A percentile compares a stretch with the other conserved stretches of the same genome.
Evolutionary conservation across 1,284 basidiomycete genomes (phyloP).

Genomic region (Ganoderma boninense): DNA sequence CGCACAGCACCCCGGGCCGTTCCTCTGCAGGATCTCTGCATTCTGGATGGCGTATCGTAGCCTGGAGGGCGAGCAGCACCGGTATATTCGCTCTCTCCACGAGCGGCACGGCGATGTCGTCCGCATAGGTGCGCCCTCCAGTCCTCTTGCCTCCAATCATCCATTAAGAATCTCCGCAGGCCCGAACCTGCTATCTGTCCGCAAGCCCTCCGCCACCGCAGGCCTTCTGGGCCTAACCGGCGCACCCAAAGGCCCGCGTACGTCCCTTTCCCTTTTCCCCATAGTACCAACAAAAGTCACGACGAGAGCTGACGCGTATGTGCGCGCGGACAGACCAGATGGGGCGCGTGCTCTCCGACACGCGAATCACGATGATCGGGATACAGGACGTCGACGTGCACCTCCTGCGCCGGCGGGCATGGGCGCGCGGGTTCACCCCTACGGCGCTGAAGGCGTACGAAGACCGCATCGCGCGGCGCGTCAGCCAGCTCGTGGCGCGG

Average conservation of each 20-base stretch:
- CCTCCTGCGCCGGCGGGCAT: conserved; percentile 33
- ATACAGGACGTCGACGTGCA: conserved; percentile 29
- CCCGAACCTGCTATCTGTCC: conserved; percentile 41
- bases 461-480: conserved; percentile 29
- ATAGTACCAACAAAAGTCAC: too few relatives aligned
- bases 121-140: conserved; percentile 35
- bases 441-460: conserved; percentile 36
- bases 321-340: not conserved
- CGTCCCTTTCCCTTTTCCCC: conserved; percentile 5
- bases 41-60: conserved; percentile 33
- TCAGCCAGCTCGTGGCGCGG: conserved; percentile 31
- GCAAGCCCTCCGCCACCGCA: conserved; percentile 28
- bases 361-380: conserved; percentile 20
- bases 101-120: conserved; percentile 42
- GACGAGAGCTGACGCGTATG: not conserved
- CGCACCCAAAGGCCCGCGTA: conserved; percentile 38
- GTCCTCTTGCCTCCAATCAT: not conserved
- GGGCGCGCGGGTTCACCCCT: conserved; percentile 37
- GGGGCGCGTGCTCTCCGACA: conserved; percentile 1
- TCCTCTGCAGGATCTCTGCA: conserved; percentile 37
- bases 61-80: conserved; percentile 35
- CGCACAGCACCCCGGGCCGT: conserved; percentile 40
- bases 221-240: conserved; percentile 34
- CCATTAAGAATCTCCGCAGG: conserved; percentile 25
- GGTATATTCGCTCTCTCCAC: conserved; percentile 37